Evolutionary conservation across 345 rosid genomes (phyloP).

Genomic region (Rhizophora apiculata): DNA sequence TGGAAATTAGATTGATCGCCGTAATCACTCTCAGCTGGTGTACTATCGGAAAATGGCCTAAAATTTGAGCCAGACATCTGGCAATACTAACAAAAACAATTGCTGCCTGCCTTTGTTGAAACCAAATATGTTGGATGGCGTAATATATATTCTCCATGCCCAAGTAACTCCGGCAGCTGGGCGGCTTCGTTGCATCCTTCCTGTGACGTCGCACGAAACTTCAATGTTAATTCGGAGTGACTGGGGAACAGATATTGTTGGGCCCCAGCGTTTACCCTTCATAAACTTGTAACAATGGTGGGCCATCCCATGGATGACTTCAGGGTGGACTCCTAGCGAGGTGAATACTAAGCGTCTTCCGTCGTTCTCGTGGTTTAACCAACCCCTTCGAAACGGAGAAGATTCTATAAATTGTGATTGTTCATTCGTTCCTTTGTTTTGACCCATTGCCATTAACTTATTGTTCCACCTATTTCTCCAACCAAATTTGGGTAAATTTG

Average conservation of each 20-base stretch:
- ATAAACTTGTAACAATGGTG: not conserved
- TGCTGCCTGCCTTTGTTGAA: too few relatives aligned
- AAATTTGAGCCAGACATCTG: not conserved
- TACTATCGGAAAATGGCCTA: not conserved
- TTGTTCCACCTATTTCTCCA: too few relatives aligned
- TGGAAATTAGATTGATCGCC: constrained; percentile 41
- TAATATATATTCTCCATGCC: not conserved
- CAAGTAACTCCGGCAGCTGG: not conserved
- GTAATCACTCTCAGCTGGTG: constrained; percentile 24
- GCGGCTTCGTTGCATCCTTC: constrained; percentile 38
- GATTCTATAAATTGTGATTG: not conserved
- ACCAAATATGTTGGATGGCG: too few relatives aligned
- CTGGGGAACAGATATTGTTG: not conserved
- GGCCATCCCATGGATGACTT: not conserved
- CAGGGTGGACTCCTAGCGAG: not conserved
- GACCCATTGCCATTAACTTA: too few relatives aligned
- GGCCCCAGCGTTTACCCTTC: not conserved
- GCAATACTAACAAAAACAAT: too few relatives aligned
- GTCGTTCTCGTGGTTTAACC: not conserved
- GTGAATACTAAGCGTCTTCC: not conserved
- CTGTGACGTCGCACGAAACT: constrained; percentile 35
- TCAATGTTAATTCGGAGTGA: constrained; percentile 25
- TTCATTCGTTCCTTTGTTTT: too few relatives aligned
- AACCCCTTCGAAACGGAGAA: constrained; percentile 6
- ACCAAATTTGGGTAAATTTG: too few relatives aligned